Evolutionary conservation across 78 protist species (phyloP), one percentile per base, ranked within the genome.

Genomic region (slime mould (Dictyostelium discoideum)): DNA sequence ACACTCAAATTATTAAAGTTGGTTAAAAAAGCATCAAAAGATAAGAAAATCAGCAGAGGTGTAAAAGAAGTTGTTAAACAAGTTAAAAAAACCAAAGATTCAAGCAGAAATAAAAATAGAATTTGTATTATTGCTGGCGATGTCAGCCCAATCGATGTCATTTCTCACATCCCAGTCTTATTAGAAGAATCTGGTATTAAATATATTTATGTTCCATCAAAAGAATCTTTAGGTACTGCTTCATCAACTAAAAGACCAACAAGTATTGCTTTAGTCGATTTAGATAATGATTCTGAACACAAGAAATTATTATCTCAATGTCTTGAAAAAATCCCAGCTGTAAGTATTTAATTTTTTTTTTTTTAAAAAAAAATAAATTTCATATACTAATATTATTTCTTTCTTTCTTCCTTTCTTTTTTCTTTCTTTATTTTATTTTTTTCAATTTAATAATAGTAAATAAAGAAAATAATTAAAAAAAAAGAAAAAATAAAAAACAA

Each of bases 61-160:
- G 98, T 98, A 48, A 98, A 97, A 89, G 99, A 98, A 88, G 99
- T 98, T 54, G 98, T 96, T 26, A 99, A 99, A 98, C 93, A 98
- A 1, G 60, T 99, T 54, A 85, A 96, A 63, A 98, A 94, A 85
- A 63, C 69, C 18, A 93, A 92, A 57, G 87, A 78, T 29, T 16
- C 86, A 39, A 67, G 79, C 32, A 76, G n/a, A 72, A 79, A 79
- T 79, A 79, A 79, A 24, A 84, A 22, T 82, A 96, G 99, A 44
- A 11, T 98, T 44, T 96, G 95, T 80, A 77, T 99, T 42, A 94
- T 99, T 57, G 99, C 99, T 10, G 99, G 99, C 13, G 99, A 99
- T 85, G 98, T 98, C 57, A 86, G 97, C 4, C 99, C 99, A 40
- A 86, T 98, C n/a, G 99, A 99, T 79, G 99, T 99, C 67, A 93